Base-by-base conservation (phyloP, 1,139 yeast genomes). In the Debaryomyces coudertii region DNA sequence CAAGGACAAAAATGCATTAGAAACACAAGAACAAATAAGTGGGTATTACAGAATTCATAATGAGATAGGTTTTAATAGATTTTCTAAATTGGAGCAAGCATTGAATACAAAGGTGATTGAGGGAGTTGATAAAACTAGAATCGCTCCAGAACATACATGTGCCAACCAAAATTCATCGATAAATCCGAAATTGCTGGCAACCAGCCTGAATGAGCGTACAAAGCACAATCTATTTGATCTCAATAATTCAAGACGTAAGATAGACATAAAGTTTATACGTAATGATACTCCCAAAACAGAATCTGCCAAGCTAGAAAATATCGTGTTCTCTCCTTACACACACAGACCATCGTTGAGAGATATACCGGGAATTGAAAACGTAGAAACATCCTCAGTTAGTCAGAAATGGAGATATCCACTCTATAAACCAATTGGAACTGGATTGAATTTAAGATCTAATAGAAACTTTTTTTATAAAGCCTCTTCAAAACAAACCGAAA, bases 271-370 rank as follows among this genome's bases (percentile, higher is more conserved):
- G 15, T 29, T 29, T 7, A 7, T 15, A 5, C 3, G 9, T 14
- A 15, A 15, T 29, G 33, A 29, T 22, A 15, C 33, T 1, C 16
- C 40, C 3, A 29, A 28, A 6, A 16, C 44, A 23, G 53, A 48
- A 18, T 55, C 57, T 44, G 57, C 57, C 1, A 47, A 50, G 7
- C 48, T 63, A 14, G 69, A 65, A 40, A 53, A 61, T 36, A 44
- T 52, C 20, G 52, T 65, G 4, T 66, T 66, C 45, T 63, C 68
- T 0, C 71, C 71, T 0, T 50, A 55, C 29, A 54, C 65, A 6
- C 69, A 66, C 49, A 41, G 66, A 27, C 66, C 57, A 5, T 46
- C 50, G 3, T 14, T 50, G 20, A 39, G 43, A 7, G 68, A 66
- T 48, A 56, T 65, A 3, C 63, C 66, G 2, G 57, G 60, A 2